phyloP scores from a whole-genome alignment of 139 green algal species.

The Nannochloris sp. region DNA sequence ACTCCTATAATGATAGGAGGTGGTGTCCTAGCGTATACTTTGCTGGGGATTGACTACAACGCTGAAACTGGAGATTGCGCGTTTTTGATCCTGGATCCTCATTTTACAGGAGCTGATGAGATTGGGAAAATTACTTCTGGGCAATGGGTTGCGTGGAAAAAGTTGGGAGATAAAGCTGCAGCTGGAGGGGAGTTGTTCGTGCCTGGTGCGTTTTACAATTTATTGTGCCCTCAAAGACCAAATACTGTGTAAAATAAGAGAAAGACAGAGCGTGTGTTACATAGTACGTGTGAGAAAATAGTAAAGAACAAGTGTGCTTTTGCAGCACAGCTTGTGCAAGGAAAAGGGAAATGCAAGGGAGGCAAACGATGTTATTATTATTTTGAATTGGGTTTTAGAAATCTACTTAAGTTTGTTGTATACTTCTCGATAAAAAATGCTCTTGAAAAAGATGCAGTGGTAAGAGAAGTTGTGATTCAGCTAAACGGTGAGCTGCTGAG shows the following conservation, averaged over 20 bases:
- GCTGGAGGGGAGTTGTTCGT: slow-evolving; percentile 82
- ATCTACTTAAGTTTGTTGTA: no score
- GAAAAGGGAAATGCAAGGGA: no score
- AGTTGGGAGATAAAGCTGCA: slow-evolving; percentile 60
- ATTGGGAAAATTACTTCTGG: slow-evolving; percentile 60
- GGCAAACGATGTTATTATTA: no score
- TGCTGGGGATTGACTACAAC: slow-evolving; percentile 86
- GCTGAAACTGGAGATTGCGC: slow-evolving; percentile 73
- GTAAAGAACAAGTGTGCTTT: no score
- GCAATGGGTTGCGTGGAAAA: slow-evolving; percentile 90
- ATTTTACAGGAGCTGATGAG: slow-evolving; percentile 81
- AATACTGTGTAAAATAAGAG: slow-evolving; percentile 30
- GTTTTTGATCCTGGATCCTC: slow-evolving; percentile 94
- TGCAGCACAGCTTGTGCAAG: no score
- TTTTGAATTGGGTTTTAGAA: no score
- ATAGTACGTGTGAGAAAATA: no score
- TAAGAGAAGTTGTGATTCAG: no score
- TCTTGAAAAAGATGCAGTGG: no score
- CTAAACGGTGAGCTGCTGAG: no score
- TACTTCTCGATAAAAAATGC: no score
- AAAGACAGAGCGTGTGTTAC: no score
- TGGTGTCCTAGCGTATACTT: slow-evolving; percentile 93
- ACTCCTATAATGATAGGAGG: slow-evolving; percentile 89
- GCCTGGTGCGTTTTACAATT: slow-evolving; percentile 88
- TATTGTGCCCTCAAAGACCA: slow-evolving; percentile 85